Evolutionary conservation across 2,329 filamentous ascomycete genomes (phyloP), one percentile per base, ranked within the genome.

Genomic region (Claviceps sorghi): DNA sequence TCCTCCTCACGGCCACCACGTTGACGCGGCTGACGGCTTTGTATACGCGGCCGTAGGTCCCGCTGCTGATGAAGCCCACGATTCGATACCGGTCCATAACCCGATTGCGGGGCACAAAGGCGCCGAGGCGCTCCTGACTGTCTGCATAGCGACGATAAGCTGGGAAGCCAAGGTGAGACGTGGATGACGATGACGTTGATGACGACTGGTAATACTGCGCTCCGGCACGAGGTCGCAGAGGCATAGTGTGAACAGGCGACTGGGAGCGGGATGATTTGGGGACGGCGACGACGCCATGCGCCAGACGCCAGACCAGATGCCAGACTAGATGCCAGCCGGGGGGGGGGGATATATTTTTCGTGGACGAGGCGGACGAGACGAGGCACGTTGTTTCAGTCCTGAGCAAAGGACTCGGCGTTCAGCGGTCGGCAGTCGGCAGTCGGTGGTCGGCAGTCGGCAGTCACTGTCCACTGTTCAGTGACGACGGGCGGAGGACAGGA

Each of bases 11-110:
- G 26, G 53, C 48, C n/a, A 53, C 48, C 17, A 47, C 42, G 21
- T 48, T 49, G 11, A 54, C 49, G 58, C 84, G 82, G 60, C 87
- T 82, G 44, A 88, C 75, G 19, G 93, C 93, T 66, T 98, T 98
- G 79, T 97, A 98, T 8, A 98, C 93, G 34, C 93, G 84, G 38
- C 93, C 93, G 78, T 98, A 98, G 17, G 93, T 98, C 47, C 93
- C 93, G 60, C 88, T 95, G 65, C 88, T 95, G 61, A 98, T 98
- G 74, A 98, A 98, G 44, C 93, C 93, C 53, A 98, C 84, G 61
- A 98, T 93, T 61, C 93, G 89, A 71, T 97, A 98, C 59, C 86
- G 85, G 68, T 97, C 91, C 55, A 85, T 84, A 53, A 97, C 88
- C 56, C 88, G 84, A 57, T 93, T 86, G 69, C 95, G 95, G 65